phyloP scores from a whole-genome alignment of 371 early-diverging fungal genomes.

The Gilbertella persicaria region DNA sequence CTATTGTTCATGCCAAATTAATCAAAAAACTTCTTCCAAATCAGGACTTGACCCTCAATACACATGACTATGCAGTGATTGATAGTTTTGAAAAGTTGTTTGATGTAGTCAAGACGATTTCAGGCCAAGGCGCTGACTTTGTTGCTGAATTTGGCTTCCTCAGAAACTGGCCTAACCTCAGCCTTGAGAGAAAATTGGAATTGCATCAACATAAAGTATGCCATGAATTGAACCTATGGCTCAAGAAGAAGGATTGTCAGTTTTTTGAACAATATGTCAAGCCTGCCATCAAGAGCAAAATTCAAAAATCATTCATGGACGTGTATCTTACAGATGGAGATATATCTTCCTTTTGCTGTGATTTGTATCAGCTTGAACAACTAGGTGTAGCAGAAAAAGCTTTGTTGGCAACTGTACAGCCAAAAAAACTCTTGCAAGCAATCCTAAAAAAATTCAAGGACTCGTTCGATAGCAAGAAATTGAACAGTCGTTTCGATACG shows the following conservation, averaged over 20 bases:
- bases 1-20: conserved; percentile 30
- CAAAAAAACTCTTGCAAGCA: conserved; percentile 28
- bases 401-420: conserved; percentile 39
- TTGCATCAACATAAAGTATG: conserved; percentile 38
- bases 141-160: conserved; percentile 24
- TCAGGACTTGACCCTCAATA: conserved; percentile 16
- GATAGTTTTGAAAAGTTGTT: conserved; percentile 39
- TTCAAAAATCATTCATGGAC: conserved; percentile 56
- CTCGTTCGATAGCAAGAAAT: conserved; percentile 16
- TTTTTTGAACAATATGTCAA: conserved; percentile 47
- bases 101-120: conserved; percentile 20
- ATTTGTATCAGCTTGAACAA: conserved; percentile 32
- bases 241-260: conserved; percentile 49
- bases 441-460: conserved; percentile 35
- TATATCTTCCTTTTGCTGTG: conserved; percentile 29
- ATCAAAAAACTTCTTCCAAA: conserved; percentile 14
- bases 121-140: not conserved
- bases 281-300: conserved; percentile 53
- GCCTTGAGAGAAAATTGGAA: conserved; percentile 23
- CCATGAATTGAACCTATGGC: conserved; percentile 60
- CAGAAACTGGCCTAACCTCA: conserved; percentile 25
- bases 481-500: conserved; percentile 1
- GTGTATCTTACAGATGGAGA: conserved; percentile 44
- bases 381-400: conserved; percentile 48
- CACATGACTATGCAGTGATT: conserved; percentile 42